Evolutionary conservation across 2,329 filamentous ascomycete genomes (phyloP).

Genomic region (Hypoxylon sp.): DNA sequence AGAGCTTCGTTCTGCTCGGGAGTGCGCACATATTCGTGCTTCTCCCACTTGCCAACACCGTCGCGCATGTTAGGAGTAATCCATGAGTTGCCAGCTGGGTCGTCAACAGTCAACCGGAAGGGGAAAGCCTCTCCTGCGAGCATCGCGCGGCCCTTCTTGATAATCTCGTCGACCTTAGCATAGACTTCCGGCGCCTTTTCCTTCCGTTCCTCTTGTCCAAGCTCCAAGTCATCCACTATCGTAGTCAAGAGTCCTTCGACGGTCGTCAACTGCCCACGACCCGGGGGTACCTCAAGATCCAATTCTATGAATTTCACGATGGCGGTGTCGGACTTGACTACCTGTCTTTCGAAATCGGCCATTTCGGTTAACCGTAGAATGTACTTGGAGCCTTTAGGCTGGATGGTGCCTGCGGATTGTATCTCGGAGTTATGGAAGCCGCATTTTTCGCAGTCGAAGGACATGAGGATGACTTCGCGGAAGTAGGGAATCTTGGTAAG

Average conservation of each 20-base stretch:
- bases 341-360: slow-evolving; percentile 84
- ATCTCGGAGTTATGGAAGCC: slow-evolving; percentile 92
- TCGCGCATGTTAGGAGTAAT: slow-evolving; percentile 89
- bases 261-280: slow-evolving; percentile 92
- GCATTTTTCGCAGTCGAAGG: slow-evolving; percentile 93
- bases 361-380: slow-evolving; percentile 81
- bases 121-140: slow-evolving; percentile 83
- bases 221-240: slow-evolving; percentile 83
- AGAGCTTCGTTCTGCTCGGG: slow-evolving; percentile 88
- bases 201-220: slow-evolving; percentile 87
- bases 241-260: slow-evolving; percentile 87
- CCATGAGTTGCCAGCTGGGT: slow-evolving; percentile 95
- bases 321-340: slow-evolving; percentile 93
- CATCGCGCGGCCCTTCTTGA: slow-evolving; percentile 82
- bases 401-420: slow-evolving; percentile 91
- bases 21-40: slow-evolving; percentile 86
- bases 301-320: slow-evolving; percentile 90
- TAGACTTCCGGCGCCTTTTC: slow-evolving; percentile 82
- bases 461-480: slow-evolving; percentile 97
- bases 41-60: slow-evolving; percentile 87
- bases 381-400: slow-evolving; percentile 88
- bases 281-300: slow-evolving; percentile 92
- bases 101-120: slow-evolving; percentile 89
- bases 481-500: slow-evolving; percentile 97
- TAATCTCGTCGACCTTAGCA: slow-evolving; percentile 82